Base-by-base conservation (phyloP, 345 rosid species). In the Lumnitzera littorea region DNA sequence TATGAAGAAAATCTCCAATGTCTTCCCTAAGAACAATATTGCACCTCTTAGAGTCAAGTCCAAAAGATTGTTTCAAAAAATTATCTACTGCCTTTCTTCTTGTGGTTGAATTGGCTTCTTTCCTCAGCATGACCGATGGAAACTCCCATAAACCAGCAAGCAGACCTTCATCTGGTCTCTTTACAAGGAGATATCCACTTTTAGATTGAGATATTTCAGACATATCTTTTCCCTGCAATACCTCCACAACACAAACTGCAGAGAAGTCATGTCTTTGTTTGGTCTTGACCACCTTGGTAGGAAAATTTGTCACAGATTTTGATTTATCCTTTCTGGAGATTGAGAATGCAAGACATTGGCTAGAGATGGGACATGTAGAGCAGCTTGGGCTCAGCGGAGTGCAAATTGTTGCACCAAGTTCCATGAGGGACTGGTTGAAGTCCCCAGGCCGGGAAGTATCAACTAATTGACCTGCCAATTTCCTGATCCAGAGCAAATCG, bases 111-210 rank as follows among this genome's bases (percentile, higher is more conserved):
- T 78, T 76, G 55, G 74, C 67, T 70, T 84, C 96, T 64, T 80
- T 67, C 25, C 72, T 75, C 71, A 89, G 56, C 48, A 60, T 64
- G 65, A 85, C 80, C 36, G 88, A 76, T 43, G 98, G 96, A 65
- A 92, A 92, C 82, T 92, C 98, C 98, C 96, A 89, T 43, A 92
- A 94, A 70, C 98, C 96, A 58, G 96, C 96, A 68, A 92, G 98
- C 68, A 92, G 74, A 55, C 98, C 96, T 56, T 71, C 87, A 52
- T 85, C 78, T 41, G 96, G 96, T 76, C 96, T 87, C 71, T 82
- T 89, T 56, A 89, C 78, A 3, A 92, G 84, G 80, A 89, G 83
- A 78, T 79, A 85, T 55, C 62, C 69, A 57, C 91, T 78, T 58
- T 75, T 79, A 50, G 84, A 54, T 69, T 73, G 71, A 36, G 64